Conservation (phyloP, 2,329 filamentous ascomycete species). For the Fusarium nodosum region DNA sequence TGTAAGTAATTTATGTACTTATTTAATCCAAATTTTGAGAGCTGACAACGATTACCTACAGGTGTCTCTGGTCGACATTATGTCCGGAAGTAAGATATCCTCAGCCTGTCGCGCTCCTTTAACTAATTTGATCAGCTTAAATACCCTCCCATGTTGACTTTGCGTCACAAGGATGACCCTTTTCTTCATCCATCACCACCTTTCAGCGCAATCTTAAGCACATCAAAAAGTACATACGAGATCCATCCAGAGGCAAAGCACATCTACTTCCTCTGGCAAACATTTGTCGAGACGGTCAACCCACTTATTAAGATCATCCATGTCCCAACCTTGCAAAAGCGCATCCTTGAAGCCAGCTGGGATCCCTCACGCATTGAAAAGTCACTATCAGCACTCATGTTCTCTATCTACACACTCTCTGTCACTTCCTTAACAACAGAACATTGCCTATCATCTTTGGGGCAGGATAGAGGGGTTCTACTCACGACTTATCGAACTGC, state of each 20-base stretch:
- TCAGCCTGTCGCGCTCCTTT: accelerated
- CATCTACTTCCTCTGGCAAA: conserved; percentile 53
- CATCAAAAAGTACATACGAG: not conserved
- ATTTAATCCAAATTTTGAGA: accelerated
- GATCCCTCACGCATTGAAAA: conserved; percentile 34
- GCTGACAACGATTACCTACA: not conserved
- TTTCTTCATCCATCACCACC: conserved; percentile 22
- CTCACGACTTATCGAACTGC: conserved; percentile 47
- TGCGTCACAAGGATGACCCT: conserved; percentile 44
- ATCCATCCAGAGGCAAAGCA: conserved; percentile 52
- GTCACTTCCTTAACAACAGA: conserved; percentile 41
- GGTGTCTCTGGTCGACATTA: conserved; percentile 44
- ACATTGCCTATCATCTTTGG: conserved; percentile 34
- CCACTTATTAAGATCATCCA: conserved; percentile 53
- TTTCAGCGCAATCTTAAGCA: conserved; percentile 19
- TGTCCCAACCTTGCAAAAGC: conserved; percentile 51
- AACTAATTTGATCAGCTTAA: conserved; percentile 42
- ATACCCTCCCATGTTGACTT: conserved; percentile 39
- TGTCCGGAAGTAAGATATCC: conserved; percentile 25
- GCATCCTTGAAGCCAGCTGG: conserved; percentile 51
- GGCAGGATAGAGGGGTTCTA: conserved; percentile 25
- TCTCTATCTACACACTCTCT: conserved; percentile 50
- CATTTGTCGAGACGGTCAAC: conserved; percentile 52
- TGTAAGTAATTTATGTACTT: not conserved
- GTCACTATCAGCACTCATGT: conserved; percentile 45